A percentile compares a stretch with the other conserved stretches of the same genome.
Conservation (phyloP, 192 early-diverging fungal species). For the Chytriomyces hyalinus region DNA sequence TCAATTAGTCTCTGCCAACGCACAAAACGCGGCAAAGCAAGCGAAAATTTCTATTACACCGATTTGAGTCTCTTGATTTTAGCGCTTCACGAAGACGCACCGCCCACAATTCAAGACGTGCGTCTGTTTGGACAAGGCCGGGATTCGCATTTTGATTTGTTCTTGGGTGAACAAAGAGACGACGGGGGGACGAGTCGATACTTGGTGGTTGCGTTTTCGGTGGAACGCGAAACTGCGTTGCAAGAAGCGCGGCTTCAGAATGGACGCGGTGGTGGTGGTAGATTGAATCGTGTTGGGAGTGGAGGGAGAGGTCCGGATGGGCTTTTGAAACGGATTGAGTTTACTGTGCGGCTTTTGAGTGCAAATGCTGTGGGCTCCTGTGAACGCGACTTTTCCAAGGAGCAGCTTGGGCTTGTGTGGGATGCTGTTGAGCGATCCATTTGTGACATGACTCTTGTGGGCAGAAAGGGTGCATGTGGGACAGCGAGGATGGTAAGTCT, state of each 20-base stretch:
- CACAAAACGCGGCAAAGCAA: conserved; percentile 37
- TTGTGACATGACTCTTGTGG: conserved; percentile 3
- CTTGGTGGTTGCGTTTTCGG: conserved; percentile 31
- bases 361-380: conserved; percentile 24
- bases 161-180: conserved; percentile 12
- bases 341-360: conserved; percentile 29
- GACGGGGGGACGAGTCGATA: conserved; percentile 9
- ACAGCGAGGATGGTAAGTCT: not conserved
- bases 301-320: conserved; percentile 6
- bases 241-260: conserved; percentile 8
- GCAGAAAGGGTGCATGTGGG: not conserved
- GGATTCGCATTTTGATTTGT: conserved; percentile 34
- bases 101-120: conserved; percentile 14
- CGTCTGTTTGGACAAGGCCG: conserved; percentile 38
- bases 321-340: conserved; percentile 11
- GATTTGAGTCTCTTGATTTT: conserved; percentile 31
- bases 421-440: conserved; percentile 13
- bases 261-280: not conserved
- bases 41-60: conserved; percentile 35
- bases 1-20: conserved; percentile 30
- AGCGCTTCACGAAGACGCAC: not conserved
- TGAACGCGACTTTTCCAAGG: not conserved
- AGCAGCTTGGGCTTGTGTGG: conserved; percentile 21
- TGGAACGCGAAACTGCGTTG: conserved; percentile 32
- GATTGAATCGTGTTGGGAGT: conserved; percentile 28